Conservation (phyloP, 768 basidiomycete species). For the Erythrobasidium yunnanense region DNA sequence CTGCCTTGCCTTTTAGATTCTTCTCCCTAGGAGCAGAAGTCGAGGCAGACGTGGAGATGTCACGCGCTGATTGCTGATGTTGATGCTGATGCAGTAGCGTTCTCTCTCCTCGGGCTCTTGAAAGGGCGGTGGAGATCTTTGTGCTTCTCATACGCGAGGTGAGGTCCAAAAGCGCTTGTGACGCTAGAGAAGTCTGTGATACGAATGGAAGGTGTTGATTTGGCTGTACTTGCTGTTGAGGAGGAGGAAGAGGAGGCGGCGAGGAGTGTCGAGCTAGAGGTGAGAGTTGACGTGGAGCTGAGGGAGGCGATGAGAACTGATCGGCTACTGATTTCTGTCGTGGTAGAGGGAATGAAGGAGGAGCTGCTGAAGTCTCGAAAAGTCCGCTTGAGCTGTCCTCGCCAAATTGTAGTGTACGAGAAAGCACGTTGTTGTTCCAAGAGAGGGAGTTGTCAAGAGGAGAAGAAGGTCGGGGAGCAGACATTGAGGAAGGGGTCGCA, state of each 20-base stretch:
- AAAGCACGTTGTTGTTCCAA: background rate
- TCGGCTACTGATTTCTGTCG: too few relatives aligned
- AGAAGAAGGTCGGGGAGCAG: background rate
- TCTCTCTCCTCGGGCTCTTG: background rate
- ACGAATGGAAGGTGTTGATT: background rate
- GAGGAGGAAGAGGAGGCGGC: background rate
- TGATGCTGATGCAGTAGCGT: background rate
- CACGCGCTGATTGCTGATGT: too few relatives aligned
- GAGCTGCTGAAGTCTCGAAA: conserved; percentile 19
- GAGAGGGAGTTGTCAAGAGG: background rate
- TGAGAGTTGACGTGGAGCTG: background rate
- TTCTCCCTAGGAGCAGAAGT: too few relatives aligned
- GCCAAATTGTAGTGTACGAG: too few relatives aligned
- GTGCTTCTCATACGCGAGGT: background rate
- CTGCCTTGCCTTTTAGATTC: too few relatives aligned
- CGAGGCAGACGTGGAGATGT: too few relatives aligned
- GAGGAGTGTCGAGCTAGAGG: too few relatives aligned
- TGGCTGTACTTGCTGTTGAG: background rate
- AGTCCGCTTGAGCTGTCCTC: conserved; percentile 24
- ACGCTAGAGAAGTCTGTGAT: too few relatives aligned
- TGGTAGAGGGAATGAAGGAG: background rate
- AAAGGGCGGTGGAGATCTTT: background rate
- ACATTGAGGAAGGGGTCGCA: background rate
- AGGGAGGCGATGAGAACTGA: background rate
- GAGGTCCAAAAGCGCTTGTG: background rate